Percentiles rank a stretch among this genome's conserved stretches.
Conservation (phyloP, 2,329 filamentous ascomycete species). For the Penicillium expansum region DNA sequence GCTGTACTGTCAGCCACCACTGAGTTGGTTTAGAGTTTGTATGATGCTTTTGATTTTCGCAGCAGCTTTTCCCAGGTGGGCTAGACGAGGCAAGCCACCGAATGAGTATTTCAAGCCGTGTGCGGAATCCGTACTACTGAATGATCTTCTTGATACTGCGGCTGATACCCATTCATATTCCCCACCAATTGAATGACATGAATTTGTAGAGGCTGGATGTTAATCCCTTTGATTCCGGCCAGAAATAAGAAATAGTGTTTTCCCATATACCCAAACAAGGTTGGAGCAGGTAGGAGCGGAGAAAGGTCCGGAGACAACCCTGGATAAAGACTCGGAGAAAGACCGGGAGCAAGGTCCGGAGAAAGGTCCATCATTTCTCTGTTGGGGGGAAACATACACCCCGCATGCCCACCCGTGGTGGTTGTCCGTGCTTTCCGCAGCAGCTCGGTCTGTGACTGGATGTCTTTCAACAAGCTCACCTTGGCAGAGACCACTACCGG, state of each 20-base stretch:
- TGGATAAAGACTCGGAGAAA: not conserved
- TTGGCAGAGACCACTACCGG: not conserved
- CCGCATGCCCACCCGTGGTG: not conserved
- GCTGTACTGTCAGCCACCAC: too few relatives aligned
- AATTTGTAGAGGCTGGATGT: slow-evolving; percentile 47
- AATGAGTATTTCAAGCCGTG: too few relatives aligned
- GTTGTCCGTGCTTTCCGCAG: not conserved
- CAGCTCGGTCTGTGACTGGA: not conserved
- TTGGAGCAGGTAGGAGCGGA: not conserved
- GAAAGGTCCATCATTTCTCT: not conserved
- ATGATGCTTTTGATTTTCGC: too few relatives aligned
- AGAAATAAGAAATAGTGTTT: not conserved
- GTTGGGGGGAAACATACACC: not conserved
- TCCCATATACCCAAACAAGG: not conserved
- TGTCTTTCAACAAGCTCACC: not conserved
- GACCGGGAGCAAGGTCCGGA: too few relatives aligned
- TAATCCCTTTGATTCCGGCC: slow-evolving; percentile 36
- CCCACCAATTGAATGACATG: slow-evolving; percentile 48
- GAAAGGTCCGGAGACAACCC: not conserved
- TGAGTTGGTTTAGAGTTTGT: too few relatives aligned
- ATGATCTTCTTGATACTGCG: too few relatives aligned
- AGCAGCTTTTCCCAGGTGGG: too few relatives aligned
- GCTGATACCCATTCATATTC: too few relatives aligned
- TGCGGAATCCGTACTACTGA: too few relatives aligned
- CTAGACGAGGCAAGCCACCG: too few relatives aligned